Conservation (phyloP, 805 yeast species). For the Metschnikowia amazonensis region DNA sequence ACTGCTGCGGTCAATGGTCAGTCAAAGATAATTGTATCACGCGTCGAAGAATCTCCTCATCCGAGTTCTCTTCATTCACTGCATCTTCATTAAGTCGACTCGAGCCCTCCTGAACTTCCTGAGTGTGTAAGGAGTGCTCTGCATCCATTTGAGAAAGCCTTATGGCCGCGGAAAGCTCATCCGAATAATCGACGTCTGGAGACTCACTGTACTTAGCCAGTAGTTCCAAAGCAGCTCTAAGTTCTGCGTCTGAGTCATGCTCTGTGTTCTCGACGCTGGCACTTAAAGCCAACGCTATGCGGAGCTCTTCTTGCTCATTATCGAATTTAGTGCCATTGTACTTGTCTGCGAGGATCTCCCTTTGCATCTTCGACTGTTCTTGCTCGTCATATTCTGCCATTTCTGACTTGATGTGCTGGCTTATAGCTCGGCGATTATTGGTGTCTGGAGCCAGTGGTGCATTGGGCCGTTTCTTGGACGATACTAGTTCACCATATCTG, state of each 20-base stretch:
- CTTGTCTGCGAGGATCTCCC: slow-evolving; percentile 33
- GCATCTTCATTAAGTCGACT: neutral
- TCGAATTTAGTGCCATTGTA: slow-evolving; percentile 43
- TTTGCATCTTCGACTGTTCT: slow-evolving; percentile 22
- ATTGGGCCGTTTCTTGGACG: slow-evolving; percentile 13
- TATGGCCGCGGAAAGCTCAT: slow-evolving; percentile 8
- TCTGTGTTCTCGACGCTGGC: slow-evolving; percentile 14
- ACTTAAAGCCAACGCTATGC: slow-evolving; percentile 25
- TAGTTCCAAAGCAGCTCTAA: slow-evolving; percentile 16
- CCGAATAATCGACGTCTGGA: neutral
- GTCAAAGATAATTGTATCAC: slow-evolving; percentile 20
- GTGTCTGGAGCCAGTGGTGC: slow-evolving; percentile 17
- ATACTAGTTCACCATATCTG: slow-evolving; percentile 13
- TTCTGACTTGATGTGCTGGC: slow-evolving; percentile 29
- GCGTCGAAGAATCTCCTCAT: slow-evolving; percentile 20
- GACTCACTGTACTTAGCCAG: slow-evolving; percentile 7
- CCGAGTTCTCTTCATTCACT: slow-evolving; percentile 6
- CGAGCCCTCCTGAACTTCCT: neutral
- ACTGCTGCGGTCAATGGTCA: neutral
- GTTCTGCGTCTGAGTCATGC: slow-evolving; percentile 26
- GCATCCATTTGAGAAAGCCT: slow-evolving; percentile 5
- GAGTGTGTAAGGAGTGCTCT: neutral
- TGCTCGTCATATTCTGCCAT: slow-evolving; percentile 35
- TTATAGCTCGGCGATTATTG: slow-evolving; percentile 10
- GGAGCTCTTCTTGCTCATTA: slow-evolving; percentile 25